Percentiles rank a stretch among this genome's conserved stretches.
These are phyloP conservation scores for Cordyceps javanica DNA, from an alignment of 2,329 filamentous ascomycete species.

Conservation along the genomic window DNA sequence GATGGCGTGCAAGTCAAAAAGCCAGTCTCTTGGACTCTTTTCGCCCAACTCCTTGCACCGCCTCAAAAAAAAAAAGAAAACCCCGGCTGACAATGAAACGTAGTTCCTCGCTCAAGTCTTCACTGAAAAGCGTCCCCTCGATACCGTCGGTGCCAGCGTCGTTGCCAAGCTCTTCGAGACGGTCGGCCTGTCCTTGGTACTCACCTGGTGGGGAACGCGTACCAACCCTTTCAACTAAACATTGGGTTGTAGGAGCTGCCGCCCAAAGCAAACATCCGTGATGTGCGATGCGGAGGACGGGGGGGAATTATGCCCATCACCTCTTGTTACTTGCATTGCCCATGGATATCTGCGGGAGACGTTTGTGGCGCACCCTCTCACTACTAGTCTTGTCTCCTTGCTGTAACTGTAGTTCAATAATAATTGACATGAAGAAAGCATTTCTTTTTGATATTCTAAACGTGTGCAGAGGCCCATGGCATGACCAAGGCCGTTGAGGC, in stretches of 20 bases:
- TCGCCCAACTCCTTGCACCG: too few species aligned
- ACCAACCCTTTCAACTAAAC: constrained; percentile 83
- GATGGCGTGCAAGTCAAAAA: too few species aligned
- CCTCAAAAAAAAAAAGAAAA: too few species aligned
- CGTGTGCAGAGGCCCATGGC: too few species aligned
- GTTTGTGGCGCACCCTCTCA: background rate
- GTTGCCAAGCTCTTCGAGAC: constrained; percentile 87
- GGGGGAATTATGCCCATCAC: background rate
- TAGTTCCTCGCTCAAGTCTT: constrained; percentile 83
- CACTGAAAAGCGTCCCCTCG: constrained; percentile 84
- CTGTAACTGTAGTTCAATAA: constrained; percentile 10
- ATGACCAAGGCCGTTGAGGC: too few species aligned
- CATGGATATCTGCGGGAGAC: background rate
- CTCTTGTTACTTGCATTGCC: background rate
- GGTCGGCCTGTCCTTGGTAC: constrained; percentile 81
- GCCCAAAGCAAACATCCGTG: constrained; percentile 3
- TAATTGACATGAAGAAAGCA: constrained; percentile 1
- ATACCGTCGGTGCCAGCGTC: constrained; percentile 81
- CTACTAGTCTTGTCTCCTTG: constrained; percentile 6
- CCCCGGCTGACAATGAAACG: constrained; percentile 12
- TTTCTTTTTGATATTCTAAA: too few species aligned
- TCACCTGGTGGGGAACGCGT: constrained; percentile 96
- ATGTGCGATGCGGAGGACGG: background rate
- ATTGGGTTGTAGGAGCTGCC: background rate
- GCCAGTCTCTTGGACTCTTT: too few species aligned